These are phyloP conservation scores for Psidium guajava DNA, from an alignment of 345 rosid genomes.

Conservation along the genomic window DNA sequence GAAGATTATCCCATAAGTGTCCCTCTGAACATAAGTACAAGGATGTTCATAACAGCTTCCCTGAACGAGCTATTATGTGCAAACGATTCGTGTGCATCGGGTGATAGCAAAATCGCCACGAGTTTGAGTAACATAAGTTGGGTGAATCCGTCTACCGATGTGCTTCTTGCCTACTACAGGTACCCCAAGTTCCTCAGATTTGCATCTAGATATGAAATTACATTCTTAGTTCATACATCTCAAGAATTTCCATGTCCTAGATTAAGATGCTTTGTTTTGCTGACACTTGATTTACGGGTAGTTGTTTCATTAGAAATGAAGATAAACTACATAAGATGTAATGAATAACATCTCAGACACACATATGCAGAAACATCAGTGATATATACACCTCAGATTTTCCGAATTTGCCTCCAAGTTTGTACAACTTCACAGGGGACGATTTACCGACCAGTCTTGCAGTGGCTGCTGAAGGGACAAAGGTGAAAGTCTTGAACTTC, in stretches of 20 bases:
- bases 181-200: neutral
- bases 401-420: neutral
- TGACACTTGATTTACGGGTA: neutral
- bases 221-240: neutral
- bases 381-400: neutral
- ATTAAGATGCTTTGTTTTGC: neutral
- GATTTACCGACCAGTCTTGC: neutral
- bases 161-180: slow-evolving; percentile 13
- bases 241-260: neutral
- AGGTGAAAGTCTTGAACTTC: slow-evolving; percentile 9
- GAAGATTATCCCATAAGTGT: neutral
- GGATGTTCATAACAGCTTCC: slow-evolving; percentile 7
- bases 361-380: slow-evolving; percentile 1
- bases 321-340: neutral
- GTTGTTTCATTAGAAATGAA: neutral
- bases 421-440: neutral
- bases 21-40: slow-evolving; percentile 7
- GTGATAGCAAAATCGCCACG: neutral
- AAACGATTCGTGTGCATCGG: neutral
- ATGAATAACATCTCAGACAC: neutral
- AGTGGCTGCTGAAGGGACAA: slow-evolving; percentile 1
- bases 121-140: slow-evolving; percentile 12
- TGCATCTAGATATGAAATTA: neutral
- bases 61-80: neutral
- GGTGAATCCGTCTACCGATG: slow-evolving; percentile 1